Percentiles rank a stretch among this genome's conserved stretches.
Conservation (phyloP, 2,329 filamentous ascomycete species). For the Xylaria sp. region DNA sequence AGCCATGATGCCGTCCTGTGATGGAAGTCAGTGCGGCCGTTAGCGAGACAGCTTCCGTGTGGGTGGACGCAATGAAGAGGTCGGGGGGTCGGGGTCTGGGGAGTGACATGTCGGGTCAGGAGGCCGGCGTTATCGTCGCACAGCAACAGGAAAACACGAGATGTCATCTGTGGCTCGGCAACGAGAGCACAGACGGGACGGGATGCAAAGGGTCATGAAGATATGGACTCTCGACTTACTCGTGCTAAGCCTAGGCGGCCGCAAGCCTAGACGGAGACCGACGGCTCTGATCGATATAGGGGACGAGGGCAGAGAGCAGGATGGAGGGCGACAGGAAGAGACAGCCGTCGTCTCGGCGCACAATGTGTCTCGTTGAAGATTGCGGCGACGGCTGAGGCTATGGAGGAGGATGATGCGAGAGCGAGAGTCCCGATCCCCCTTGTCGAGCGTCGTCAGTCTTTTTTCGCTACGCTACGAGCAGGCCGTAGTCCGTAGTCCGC, state of each 20-base stretch:
- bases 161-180: not conserved
- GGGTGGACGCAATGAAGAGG: conserved; percentile 10
- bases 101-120: conserved; percentile 9
- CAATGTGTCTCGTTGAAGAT: conserved; percentile 7
- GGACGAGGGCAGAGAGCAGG: conserved; percentile 12
- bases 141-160: conserved; percentile 4
- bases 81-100: not conserved
- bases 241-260: conserved; percentile 33
- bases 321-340: conserved; percentile 23
- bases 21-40: conserved; percentile 26
- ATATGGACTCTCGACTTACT: conserved; percentile 23
- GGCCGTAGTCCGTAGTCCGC: too few relatives aligned
- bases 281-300: conserved; percentile 18
- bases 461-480: not conserved
- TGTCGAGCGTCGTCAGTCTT: not conserved
- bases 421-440: conserved; percentile 14
- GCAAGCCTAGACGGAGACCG: conserved; percentile 32
- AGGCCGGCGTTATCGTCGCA: conserved; percentile 11
- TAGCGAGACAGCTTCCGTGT: conserved; percentile 16
- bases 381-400: conserved; percentile 2
- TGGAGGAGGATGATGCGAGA: conserved; percentile 12
- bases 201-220: not conserved
- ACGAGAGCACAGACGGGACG: not conserved
- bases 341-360: conserved; percentile 22
- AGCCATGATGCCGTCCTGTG: conserved; percentile 48